Evolutionary conservation across 1,284 basidiomycete species (phyloP).

Genomic region (Apiotrichum porosum): DNA sequence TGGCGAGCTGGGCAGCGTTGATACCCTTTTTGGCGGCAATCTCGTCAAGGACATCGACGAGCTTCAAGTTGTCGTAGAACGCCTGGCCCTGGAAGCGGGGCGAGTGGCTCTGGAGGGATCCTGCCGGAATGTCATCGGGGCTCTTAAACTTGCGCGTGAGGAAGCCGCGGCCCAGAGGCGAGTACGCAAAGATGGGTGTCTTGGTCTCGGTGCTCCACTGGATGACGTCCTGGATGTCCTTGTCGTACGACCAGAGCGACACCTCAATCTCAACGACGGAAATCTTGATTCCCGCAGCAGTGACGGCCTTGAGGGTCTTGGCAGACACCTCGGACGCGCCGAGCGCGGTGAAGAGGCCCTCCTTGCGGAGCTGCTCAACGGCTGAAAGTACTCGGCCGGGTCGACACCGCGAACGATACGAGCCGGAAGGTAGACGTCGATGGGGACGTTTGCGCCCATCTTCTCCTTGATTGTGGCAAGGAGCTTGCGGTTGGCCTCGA

Average conservation of each 20-base stretch:
- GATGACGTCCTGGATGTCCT: conserved; percentile 48
- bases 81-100: conserved; percentile 49
- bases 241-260: conserved; percentile 54
- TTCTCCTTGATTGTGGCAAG: conserved; percentile 46
- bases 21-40: conserved; percentile 55
- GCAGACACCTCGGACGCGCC: conserved; percentile 26
- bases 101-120: conserved; percentile 20
- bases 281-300: conserved; percentile 26
- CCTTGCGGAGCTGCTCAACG: conserved; percentile 19
- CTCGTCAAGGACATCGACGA: conserved; percentile 52
- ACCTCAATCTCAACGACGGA: conserved; percentile 56
- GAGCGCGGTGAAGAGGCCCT: conserved; percentile 27
- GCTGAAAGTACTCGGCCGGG: not conserved
- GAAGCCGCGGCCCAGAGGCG: conserved; percentile 59
- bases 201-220: conserved; percentile 51
- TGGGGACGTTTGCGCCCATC: conserved; percentile 48
- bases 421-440: conserved; percentile 50
- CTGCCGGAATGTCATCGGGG: conserved; percentile 53
- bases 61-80: conserved; percentile 55
- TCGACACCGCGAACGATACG: not conserved
- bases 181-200: conserved; percentile 57
- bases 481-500: conserved; percentile 50
- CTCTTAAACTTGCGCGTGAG: conserved; percentile 55
- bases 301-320: not conserved
- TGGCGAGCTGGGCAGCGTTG: conserved; percentile 56